Base-by-base conservation (phyloP, 306 rosid genomes). In the Casuarina cunninghamiana region DNA sequence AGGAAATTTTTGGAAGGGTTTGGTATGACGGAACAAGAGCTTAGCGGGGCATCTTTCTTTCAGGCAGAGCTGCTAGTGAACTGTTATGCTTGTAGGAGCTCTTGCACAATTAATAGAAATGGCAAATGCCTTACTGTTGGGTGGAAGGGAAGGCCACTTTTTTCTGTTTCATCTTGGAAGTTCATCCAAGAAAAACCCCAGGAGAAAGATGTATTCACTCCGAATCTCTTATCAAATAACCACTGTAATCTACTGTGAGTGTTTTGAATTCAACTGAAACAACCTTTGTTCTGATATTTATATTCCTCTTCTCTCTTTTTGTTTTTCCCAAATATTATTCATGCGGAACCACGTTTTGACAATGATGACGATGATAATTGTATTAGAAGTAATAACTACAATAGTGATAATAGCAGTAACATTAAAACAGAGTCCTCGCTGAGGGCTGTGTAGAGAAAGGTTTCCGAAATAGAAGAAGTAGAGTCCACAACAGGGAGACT, bases 121-220 rank as follows among this genome's bases (percentile, higher is more conserved):
- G 90, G 89, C 1, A 71, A 81, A 66, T 74, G 83, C 83, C 78
- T 87, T 49, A 45, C 84, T 42, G 5, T 86, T 75, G 88, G 88
- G 5, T 92, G 96, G 93, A 90, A 87, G 68, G 97, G 97, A 35
- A 87, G 96, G 26, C 88, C 96, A 8, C 38, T 90, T 81, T 53
- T 9, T 5, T 89, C 91, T 77, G 78, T 90, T 58, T 92, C 93
- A 38, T 86, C 83, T 6, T 92, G 92, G 93, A 89, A 85, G 67
- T 91, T 91, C 75, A 74, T 32, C 41, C 68, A 9, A 62, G 44
- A 62, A 37, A 10, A 62, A 62, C 3, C 68, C 68, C 6, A 8
- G 9, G 15, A 12, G 37, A 11, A 11, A 3, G 21, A 17, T 57
- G 63, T 17, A 57, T 57, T 1, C 21, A 17, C 10, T 57, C 12